Evolutionary conservation across 805 yeast genomes (phyloP).

Genomic region (Saccharomycopsis olivae): DNA sequence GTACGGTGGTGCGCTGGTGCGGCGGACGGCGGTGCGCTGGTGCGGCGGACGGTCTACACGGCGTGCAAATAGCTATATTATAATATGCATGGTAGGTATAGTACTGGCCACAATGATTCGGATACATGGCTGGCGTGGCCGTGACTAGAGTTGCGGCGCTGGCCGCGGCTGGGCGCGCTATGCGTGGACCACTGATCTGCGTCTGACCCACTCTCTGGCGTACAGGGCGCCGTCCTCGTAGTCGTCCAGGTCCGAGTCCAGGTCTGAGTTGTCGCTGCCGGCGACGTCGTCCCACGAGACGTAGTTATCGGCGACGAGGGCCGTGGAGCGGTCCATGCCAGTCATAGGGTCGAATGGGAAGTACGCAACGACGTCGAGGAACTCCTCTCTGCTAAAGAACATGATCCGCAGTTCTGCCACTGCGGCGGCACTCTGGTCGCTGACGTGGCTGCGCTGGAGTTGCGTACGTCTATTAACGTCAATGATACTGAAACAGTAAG

Average conservation of each 20-base stretch:
- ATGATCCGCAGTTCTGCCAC: constrained; percentile 9
- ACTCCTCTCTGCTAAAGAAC: constrained; percentile 62
- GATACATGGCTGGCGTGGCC: no score
- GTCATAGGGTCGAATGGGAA: constrained; percentile 93
- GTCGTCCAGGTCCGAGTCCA: no score
- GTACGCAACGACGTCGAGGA: constrained; percentile 83
- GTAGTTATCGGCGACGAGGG: constrained; percentile 46
- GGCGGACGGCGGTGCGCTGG: no score
- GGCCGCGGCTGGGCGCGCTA: background rate
- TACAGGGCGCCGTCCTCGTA: constrained; percentile 2
- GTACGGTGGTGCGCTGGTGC: no score
- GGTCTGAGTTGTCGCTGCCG: constrained; percentile 10
- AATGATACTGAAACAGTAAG: constrained; percentile 87
- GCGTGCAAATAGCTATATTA: no score
- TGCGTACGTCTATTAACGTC: constrained; percentile 78
- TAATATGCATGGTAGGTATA: no score
- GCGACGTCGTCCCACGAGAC: constrained; percentile 54
- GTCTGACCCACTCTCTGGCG: background rate
- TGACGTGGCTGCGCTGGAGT: constrained; percentile 22
- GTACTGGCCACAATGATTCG: no score
- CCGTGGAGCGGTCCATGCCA: no score
- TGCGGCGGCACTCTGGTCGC: background rate
- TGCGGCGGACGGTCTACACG: no score
- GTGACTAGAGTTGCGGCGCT: background rate
- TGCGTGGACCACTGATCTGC: no score